These are phyloP conservation scores for Lotus japonicus DNA, from an alignment of 306 rosid genomes.

Conservation along the genomic window DNA sequence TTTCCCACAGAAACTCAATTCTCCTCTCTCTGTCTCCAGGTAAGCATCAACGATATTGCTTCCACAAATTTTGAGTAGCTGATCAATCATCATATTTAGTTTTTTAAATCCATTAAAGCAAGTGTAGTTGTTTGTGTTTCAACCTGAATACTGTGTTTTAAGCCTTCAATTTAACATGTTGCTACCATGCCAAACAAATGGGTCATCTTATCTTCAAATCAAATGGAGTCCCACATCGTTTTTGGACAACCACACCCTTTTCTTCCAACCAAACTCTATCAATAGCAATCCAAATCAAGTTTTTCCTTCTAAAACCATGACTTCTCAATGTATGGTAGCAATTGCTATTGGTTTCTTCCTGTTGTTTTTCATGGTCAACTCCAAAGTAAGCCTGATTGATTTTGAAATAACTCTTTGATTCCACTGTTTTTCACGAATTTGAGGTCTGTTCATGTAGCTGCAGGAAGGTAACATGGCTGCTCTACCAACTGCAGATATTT, in stretches of 20 bases:
- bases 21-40: slow-evolving; percentile 6
- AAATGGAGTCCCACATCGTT: background rate
- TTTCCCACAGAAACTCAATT: background rate
- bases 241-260: background rate
- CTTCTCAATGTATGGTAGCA: background rate
- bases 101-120: background rate
- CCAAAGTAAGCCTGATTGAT: background rate
- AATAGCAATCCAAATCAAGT: background rate
- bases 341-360: background rate
- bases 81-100: background rate
- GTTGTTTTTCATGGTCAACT: background rate
- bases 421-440: background rate
- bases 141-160: background rate
- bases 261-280: background rate
- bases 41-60: background rate
- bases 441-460: background rate
- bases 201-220: background rate
- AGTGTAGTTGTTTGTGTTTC: background rate
- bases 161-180: background rate
- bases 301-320: background rate
- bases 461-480: slow-evolving; percentile 20
- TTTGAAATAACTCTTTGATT: background rate
- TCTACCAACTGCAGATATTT: slow-evolving; percentile 35
- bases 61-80: background rate
- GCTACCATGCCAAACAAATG: background rate